These are phyloP conservation scores for Collybia nuda DNA, from an alignment of 768 basidiomycete genomes.

Conservation along the genomic window DNA sequence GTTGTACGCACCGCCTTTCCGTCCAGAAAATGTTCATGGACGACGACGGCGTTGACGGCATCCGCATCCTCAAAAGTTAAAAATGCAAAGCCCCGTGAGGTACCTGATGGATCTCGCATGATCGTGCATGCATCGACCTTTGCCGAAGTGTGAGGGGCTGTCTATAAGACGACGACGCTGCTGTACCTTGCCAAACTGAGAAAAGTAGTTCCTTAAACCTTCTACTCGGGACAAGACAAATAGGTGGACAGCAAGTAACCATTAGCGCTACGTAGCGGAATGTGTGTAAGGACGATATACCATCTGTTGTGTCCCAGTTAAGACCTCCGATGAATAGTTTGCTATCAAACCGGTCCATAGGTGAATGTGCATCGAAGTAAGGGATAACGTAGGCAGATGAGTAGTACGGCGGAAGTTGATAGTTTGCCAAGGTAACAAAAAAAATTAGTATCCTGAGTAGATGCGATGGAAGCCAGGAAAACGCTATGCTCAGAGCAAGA, in stretches of 20 bases:
- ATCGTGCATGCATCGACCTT: constrained; percentile 82
- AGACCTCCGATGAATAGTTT: constrained; percentile 92
- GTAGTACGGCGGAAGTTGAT: constrained; percentile 22
- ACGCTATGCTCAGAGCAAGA: constrained; percentile 21
- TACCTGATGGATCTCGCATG: constrained; percentile 76
- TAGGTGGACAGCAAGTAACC: constrained; percentile 22
- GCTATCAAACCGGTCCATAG: constrained; percentile 42
- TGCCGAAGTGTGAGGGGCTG: constrained; percentile 13
- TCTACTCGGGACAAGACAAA: constrained; percentile 38
- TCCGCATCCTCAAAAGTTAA: constrained; percentile 74
- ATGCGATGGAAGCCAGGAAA: constrained; percentile 9
- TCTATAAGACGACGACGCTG: constrained; percentile 9
- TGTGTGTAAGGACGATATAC: constrained; percentile 46
- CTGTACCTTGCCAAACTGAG: constrained; percentile 72
- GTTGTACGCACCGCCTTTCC: constrained; percentile 63
- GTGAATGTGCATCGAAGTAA: constrained; percentile 20
- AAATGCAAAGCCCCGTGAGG: constrained; percentile 84
- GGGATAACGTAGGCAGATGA: constrained; percentile 22
- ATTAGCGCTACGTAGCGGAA: constrained; percentile 36
- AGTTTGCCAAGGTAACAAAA: constrained; percentile 18
- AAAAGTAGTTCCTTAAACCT: constrained; percentile 69
- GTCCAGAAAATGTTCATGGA: constrained; percentile 68
- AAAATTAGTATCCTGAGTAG: constrained; percentile 23
- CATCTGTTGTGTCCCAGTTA: constrained; percentile 91
- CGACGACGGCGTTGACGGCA: constrained; percentile 64